Conservation (phyloP, 2,329 filamentous ascomycete genomes). For the Nothopassalora personata region DNA sequence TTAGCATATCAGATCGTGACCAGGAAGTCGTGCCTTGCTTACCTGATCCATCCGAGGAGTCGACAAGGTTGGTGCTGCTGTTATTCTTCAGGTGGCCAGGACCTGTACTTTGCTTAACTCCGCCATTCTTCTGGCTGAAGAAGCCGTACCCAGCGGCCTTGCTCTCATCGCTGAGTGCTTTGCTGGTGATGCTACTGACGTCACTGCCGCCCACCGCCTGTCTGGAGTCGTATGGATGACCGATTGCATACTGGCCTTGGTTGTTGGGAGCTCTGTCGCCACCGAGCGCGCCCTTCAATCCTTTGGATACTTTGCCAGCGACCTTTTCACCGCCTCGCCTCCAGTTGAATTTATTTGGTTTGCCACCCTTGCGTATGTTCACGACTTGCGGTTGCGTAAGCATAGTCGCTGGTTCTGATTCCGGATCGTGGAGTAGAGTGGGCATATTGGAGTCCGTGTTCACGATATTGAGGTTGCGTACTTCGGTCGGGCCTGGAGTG, state of each 20-base stretch:
- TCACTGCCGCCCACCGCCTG: conserved; percentile 31
- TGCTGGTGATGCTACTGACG: conserved; percentile 24
- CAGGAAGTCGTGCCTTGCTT: conserved; percentile 9
- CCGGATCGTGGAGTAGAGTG: conserved; percentile 52
- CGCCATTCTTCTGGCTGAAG: conserved; percentile 35
- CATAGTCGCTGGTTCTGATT: conserved; percentile 56
- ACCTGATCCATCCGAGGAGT: conserved; percentile 33
- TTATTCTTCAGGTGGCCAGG: conserved; percentile 38
- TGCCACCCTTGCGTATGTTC: conserved; percentile 79
- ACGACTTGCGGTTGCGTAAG: conserved; percentile 81
- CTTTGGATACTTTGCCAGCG: conserved; percentile 89
- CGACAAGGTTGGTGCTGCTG: conserved; percentile 39
- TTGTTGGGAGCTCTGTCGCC: conserved; percentile 27
- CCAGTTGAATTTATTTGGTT: conserved; percentile 97
- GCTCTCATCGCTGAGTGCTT: conserved; percentile 16
- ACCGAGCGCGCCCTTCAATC: conserved; percentile 85
- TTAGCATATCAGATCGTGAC: conserved; percentile 18
- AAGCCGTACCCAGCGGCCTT: conserved; percentile 30
- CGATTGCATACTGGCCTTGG: conserved; percentile 26
- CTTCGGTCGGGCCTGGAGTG: conserved; percentile 33
- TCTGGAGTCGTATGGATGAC: conserved; percentile 30
- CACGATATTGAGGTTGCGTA: conserved; percentile 35
- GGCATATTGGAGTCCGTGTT: conserved; percentile 35
- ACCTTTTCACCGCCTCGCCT: conserved; percentile 93
- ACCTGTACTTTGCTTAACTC: conserved; percentile 24